Percentiles rank a stretch among this genome's conserved stretches.
Evolutionary conservation across 73 alveolate genomes (phyloP).

Genomic region (Stentor coeruleus): DNA sequence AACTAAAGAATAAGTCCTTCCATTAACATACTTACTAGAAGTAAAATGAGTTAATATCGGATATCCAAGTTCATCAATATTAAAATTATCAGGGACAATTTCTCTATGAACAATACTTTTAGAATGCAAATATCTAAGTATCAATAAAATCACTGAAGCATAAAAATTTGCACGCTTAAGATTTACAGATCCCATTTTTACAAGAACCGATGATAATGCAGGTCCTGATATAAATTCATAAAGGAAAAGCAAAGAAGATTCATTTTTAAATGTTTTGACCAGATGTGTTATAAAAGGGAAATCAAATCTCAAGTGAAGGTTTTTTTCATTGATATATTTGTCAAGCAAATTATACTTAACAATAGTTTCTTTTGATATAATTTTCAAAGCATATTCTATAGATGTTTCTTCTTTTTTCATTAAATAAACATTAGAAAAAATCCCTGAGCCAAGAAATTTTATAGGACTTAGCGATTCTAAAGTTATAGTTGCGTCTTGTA

Average conservation of each 20-base stretch:
- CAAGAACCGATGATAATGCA: constrained; percentile 57
- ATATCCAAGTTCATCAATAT: constrained; percentile 54
- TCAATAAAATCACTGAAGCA: constrained; percentile 34
- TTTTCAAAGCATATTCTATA: constrained; percentile 63
- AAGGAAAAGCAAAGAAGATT: constrained; percentile 44
- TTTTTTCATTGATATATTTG: constrained; percentile 54
- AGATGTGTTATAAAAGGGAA: constrained; percentile 65
- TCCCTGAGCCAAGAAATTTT: constrained; percentile 62
- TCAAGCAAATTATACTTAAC: constrained; percentile 42
- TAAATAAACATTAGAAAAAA: constrained; percentile 72
- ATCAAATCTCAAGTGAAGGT: constrained; percentile 42
- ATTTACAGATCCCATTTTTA: constrained; percentile 59
- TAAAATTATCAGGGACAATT: constrained; percentile 68
- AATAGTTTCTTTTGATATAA: constrained; percentile 55
- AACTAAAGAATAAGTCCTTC: constrained; percentile 25
- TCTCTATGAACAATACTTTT: constrained; percentile 53
- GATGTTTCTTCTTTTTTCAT: constrained; percentile 46
- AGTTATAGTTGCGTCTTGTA: constrained; percentile 9
- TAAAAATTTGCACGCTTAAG: constrained; percentile 41
- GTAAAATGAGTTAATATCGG: constrained; percentile 30
- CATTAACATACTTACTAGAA: constrained; percentile 7
- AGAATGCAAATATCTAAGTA: constrained; percentile 64
- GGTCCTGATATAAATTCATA: constrained; percentile 67
- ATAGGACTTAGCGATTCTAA: constrained; percentile 49
- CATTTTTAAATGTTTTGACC: constrained; percentile 66